These are phyloP conservation scores for Phytopythium cucurbitacearum DNA, from an alignment of 352 stramenopile genomes.

Conservation along the genomic window DNA sequence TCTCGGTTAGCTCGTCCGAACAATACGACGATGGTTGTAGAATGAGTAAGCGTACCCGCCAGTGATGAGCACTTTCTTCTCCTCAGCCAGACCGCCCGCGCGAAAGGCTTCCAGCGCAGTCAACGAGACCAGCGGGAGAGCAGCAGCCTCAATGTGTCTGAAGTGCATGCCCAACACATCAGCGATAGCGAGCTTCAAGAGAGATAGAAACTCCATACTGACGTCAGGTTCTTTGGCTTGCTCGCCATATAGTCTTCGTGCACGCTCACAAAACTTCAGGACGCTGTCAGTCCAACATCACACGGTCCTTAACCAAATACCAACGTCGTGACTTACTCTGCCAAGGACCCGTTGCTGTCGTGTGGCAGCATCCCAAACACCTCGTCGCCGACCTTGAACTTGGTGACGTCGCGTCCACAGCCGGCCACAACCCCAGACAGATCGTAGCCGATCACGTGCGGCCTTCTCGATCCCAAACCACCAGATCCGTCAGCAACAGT, in stretches of 20 bases:
- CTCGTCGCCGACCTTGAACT: conserved; percentile 53
- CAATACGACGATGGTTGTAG: neutral
- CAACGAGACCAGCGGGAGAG: conserved; percentile 51
- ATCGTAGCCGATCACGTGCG: conserved; percentile 68
- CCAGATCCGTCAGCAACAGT: neutral
- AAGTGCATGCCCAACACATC: neutral
- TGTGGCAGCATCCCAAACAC: conserved; percentile 76
- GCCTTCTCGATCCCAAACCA: conserved; percentile 23
- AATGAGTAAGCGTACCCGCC: conserved; percentile 28
- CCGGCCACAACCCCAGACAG: conserved; percentile 56
- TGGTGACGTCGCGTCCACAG: conserved; percentile 48
- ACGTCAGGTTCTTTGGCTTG: conserved; percentile 68
- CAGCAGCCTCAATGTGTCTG: conserved; percentile 64
- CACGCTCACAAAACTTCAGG: conserved; percentile 40
- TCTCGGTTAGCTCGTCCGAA: neutral
- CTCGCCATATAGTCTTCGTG: conserved; percentile 55
- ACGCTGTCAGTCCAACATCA: neutral
- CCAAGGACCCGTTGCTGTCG: conserved; percentile 51
- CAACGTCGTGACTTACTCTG: conserved; percentile 39
- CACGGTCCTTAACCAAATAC: neutral
- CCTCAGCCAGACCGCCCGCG: conserved; percentile 36
- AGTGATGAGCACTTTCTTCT: conserved; percentile 74
- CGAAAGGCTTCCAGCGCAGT: conserved; percentile 54
- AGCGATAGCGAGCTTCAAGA: neutral
- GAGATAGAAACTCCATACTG: conserved; percentile 2